These are phyloP conservation scores for Euphrasia arctica DNA, from an alignment of 305 asterid genomes.

Conservation along the genomic window DNA sequence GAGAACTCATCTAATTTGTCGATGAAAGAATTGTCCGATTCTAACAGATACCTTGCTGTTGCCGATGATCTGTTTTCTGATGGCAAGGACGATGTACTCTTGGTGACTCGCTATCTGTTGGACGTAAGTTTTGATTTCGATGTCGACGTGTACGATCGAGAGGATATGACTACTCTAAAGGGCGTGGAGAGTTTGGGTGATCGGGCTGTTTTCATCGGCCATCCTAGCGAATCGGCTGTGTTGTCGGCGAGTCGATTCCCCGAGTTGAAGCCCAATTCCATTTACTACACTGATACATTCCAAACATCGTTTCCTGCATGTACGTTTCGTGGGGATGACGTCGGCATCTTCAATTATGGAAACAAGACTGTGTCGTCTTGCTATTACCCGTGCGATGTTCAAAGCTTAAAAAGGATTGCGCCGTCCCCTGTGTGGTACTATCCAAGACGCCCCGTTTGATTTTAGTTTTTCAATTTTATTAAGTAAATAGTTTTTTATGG, in stretches of 20 bases:
- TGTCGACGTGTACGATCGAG: neutral
- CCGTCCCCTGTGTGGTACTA: conserved; percentile 3
- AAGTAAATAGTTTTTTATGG: too few relatives aligned
- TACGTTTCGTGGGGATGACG: conserved; percentile 1
- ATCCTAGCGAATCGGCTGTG: neutral
- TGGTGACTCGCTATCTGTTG: neutral
- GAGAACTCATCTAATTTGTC: too few relatives aligned
- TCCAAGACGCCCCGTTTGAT: neutral
- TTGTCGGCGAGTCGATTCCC: neutral
- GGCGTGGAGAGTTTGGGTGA: conserved; percentile 3
- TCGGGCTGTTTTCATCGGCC: neutral
- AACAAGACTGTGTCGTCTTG: neutral
- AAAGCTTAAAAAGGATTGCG: neutral
- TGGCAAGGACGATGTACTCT: neutral
- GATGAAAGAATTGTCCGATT: neutral
- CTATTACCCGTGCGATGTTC: conserved; percentile 9
- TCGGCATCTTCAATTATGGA: conserved; percentile 9
- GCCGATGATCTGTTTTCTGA: neutral
- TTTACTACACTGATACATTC: neutral
- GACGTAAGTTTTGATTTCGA: neutral
- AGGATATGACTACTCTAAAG: neutral
- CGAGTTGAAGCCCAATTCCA: conserved; percentile 17
- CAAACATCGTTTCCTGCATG: neutral
- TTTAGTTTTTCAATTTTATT: too few relatives aligned
- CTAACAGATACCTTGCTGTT: neutral